Conservation (phyloP, 257 asterid species). For the Rhazya stricta region DNA sequence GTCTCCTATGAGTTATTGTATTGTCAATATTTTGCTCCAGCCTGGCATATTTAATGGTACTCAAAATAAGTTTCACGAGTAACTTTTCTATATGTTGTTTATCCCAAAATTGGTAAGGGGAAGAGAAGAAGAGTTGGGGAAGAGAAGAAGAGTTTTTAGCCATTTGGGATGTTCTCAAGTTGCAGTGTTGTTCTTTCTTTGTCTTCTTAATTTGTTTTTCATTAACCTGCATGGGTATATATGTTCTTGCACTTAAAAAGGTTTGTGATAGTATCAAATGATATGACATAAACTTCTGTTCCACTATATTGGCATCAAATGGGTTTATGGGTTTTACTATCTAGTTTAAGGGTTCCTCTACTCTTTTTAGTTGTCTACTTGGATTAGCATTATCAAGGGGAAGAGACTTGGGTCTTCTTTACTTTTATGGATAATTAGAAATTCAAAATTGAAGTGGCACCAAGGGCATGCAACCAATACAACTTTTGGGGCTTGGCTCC, state of each 20-base stretch:
- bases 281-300: not conserved
- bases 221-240: not conserved
- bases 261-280: not conserved
- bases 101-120: not conserved
- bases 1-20: not conserved
- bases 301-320: not conserved
- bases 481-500: not conserved
- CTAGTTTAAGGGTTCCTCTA: not conserved
- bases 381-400: not conserved
- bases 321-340: not conserved
- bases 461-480: not conserved
- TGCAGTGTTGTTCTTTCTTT: not conserved
- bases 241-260: not conserved
- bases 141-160: not conserved
- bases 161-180: not conserved
- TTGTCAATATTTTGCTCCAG: not conserved
- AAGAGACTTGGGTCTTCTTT: not conserved
- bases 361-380: not conserved
- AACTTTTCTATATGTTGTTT: not conserved
- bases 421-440: not conserved
- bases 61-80: not conserved
- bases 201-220: not conserved
- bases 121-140: not conserved
- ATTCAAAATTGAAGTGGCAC: not conserved
- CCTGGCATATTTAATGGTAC: not conserved